Evolutionary conservation across 495 filamentous ascomycete genomes (phyloP).

Genomic region (Neurospora terricola): DNA sequence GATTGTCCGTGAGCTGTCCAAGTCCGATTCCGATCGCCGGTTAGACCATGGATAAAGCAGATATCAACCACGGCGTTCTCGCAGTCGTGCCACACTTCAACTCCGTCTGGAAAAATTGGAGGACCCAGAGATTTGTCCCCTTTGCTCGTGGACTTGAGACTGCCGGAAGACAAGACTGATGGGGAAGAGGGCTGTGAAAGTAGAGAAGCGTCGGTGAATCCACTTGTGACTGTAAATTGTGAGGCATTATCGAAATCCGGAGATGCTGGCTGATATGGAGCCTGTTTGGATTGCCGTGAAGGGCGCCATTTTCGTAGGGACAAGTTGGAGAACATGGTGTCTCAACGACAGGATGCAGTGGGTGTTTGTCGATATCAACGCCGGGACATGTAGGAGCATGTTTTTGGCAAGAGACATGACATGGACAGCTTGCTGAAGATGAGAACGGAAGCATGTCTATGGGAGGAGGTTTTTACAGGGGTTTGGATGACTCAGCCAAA

Average conservation of each 20-base stretch:
- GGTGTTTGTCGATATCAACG: neutral
- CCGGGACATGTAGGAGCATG: neutral
- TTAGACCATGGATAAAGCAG: conserved; percentile 24
- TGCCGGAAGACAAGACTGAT: neutral
- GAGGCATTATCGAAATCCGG: neutral
- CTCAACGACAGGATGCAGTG: neutral
- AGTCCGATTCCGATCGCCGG: conserved; percentile 18
- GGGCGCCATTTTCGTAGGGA: neutral
- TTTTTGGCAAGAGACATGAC: neutral
- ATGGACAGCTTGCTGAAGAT: neutral
- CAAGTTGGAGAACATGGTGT: neutral
- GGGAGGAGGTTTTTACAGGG: too few species aligned
- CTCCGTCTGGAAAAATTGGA: conserved; percentile 5
- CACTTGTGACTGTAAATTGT: neutral
- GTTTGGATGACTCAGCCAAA: too few species aligned
- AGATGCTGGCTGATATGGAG: neutral
- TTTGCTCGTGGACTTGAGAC: neutral
- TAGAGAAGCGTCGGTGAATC: neutral
- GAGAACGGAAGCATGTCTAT: too few species aligned
- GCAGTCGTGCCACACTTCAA: conserved; percentile 10
- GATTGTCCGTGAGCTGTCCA: conserved; percentile 14
- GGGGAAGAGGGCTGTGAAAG: neutral
- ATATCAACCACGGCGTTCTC: conserved; percentile 11
- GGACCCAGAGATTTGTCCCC: neutral
- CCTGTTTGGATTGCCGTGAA: neutral